Base-by-base conservation (phyloP, 2,329 filamentous ascomycete genomes). In the Blastomyces gilchristii region DNA sequence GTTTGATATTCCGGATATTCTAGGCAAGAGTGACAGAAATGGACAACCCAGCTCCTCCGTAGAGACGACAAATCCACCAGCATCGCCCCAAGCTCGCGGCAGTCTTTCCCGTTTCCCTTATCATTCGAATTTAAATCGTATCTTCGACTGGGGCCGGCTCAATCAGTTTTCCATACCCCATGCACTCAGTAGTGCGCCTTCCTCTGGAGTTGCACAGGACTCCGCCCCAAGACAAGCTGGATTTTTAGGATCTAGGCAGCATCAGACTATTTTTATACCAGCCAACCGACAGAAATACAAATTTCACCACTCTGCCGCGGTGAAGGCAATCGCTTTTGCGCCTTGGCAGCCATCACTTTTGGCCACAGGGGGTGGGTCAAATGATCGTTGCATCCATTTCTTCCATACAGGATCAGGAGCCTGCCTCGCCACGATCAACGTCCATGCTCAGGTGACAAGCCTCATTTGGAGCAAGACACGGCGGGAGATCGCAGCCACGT, bases 291-390 rank as follows among this genome's bases (percentile, higher is more conserved):
- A 89, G 69, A 87, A 83, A 69, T 86, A 96, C 73, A 83, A 83
- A 41, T 94, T 91, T 84, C 75, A 80, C 12, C 91, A 99, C 73
- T 85, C 85, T 34, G 93, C 93, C 0, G 94, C 94, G 2, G 89
- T 97, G 68, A 99, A 99, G 75, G 94, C 94, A 41, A 94, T 97
- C 68, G 91, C 94, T 1, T 97, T 97, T 75, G 96, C 93, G 66
- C 93, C 94, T 0, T 99, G 92, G 93, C 89, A 93, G 63, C 85
- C 89, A 31, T 89, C 88, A 3, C 82, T 99, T 4, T 77, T 99
- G 49, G 94, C 94, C 16, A 95, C 93, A 0, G 91, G 94, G 2
- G 93, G 94, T 49, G 94, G 94, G 31, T 93, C 90, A 56, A 96
- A 95, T 70, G 93, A 99, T 77, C 90, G 91, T 69, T 91, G 91